Conservation (phyloP, 306 rosid genomes). For the Cucumis melo region DNA sequence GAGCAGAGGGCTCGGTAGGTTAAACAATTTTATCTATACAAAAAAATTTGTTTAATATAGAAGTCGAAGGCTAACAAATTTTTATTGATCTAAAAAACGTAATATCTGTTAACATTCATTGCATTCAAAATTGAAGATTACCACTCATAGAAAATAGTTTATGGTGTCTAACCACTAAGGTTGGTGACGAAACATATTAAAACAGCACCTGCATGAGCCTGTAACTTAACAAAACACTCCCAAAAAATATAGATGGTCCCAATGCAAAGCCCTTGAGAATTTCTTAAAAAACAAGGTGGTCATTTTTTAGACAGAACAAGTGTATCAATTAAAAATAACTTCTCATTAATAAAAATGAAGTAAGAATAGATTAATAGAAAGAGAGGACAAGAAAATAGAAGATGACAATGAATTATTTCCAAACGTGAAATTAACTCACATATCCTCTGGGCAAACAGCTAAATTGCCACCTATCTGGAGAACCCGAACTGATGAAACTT, state of each 20-base stretch:
- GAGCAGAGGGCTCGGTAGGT: neutral
- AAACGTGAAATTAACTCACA: constrained; percentile 36
- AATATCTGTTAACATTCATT: neutral
- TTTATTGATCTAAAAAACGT: neutral
- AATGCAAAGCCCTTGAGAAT: neutral
- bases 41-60: neutral
- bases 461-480: constrained; percentile 68
- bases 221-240: neutral
- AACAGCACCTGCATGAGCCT: neutral
- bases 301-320: neutral
- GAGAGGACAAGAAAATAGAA: neutral
- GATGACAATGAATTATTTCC: neutral
- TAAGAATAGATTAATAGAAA: neutral
- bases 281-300: neutral
- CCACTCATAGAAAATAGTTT: neutral
- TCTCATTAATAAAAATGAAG: neutral
- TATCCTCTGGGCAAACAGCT: constrained; percentile 71
- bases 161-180: neutral
- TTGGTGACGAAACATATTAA: neutral
- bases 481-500: constrained; percentile 54
- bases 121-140: neutral
- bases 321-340: neutral
- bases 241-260: neutral
- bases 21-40: neutral
- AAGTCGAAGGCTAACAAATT: neutral